These are phyloP conservation scores for Mycena galericulata DNA, from an alignment of 768 basidiomycete genomes.

Conservation along the genomic window DNA sequence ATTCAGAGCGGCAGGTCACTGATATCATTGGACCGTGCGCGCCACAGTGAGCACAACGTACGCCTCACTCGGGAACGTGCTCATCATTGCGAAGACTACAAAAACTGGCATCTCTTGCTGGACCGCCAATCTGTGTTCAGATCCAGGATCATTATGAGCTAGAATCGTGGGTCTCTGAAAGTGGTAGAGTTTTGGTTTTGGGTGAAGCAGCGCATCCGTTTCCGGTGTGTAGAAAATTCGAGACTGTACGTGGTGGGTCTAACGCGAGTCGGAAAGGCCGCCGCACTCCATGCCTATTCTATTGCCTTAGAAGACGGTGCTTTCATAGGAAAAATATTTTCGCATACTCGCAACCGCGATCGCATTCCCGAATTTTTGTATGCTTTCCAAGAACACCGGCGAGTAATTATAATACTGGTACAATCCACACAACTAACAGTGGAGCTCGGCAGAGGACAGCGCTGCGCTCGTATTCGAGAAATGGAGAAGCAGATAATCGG, in stretches of 20 bases:
- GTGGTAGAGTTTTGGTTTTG: conserved; percentile 17
- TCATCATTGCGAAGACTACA: no score
- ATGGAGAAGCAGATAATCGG: conserved; percentile 7
- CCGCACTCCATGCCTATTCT: neutral
- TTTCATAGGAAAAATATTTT: conserved; percentile 29
- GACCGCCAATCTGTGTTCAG: conserved; percentile 5
- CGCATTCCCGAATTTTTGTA: conserved; percentile 27
- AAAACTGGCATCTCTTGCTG: conserved; percentile 17
- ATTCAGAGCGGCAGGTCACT: no score
- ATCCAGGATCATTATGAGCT: conserved; percentile 5
- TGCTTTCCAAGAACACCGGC: conserved; percentile 26
- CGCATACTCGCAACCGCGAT: conserved; percentile 14
- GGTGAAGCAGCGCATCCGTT: conserved; percentile 31
- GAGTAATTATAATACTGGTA: neutral
- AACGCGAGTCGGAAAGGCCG: neutral
- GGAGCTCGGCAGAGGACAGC: neutral
- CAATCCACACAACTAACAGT: no score
- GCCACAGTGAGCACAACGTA: no score
- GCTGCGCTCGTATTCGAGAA: neutral
- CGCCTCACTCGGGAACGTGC: no score
- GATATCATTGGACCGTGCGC: no score
- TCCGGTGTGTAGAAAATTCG: conserved; percentile 3
- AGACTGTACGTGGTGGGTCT: neutral
- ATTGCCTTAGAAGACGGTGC: conserved; percentile 20
- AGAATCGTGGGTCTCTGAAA: conserved; percentile 26